phyloP scores from a whole-genome alignment of 495 filamentous ascomycete genomes.

The Podospora pseudoanserina region DNA sequence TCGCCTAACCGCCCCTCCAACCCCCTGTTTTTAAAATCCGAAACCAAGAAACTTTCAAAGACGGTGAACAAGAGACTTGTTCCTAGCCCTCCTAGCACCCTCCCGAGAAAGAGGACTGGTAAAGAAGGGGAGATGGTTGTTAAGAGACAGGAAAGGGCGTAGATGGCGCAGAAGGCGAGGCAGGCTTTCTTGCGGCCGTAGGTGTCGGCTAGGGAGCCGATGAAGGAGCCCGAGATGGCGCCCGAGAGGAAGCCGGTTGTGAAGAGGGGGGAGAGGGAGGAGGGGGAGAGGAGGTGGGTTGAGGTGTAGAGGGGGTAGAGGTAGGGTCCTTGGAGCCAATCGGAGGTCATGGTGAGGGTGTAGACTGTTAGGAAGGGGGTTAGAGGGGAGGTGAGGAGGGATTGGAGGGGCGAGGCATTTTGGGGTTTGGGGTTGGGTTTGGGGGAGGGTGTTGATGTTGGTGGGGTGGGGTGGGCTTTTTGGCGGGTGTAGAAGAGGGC shows the following conservation, averaged over 20 bases:
- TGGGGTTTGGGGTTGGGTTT: not conserved
- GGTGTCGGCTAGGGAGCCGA: slow-evolving; percentile 49
- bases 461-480: not conserved
- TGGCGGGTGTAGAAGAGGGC: slow-evolving; percentile 18
- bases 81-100: slow-evolving; percentile 52
- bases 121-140: slow-evolving; percentile 37
- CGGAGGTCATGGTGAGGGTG: slow-evolving; percentile 48
- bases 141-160: slow-evolving; percentile 49
- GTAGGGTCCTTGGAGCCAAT: slow-evolving; percentile 56
- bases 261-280: slow-evolving; percentile 48
- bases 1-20: slow-evolving; percentile 36
- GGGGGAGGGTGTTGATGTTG: too few species aligned
- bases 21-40: slow-evolving; percentile 42
- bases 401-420: not conserved
- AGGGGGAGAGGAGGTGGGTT: slow-evolving; percentile 46
- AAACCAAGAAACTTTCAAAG: slow-evolving; percentile 59
- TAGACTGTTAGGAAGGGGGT: slow-evolving; percentile 45
- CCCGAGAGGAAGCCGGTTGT: slow-evolving; percentile 50
- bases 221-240: slow-evolving; percentile 45
- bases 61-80: slow-evolving; percentile 53
- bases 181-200: slow-evolving; percentile 48
- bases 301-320: slow-evolving; percentile 54
- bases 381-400: not conserved
- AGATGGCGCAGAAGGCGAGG: slow-evolving; percentile 47
- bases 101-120: slow-evolving; percentile 43